Evolutionary conservation across 768 basidiomycete genomes (phyloP), one percentile per base, ranked within the genome.

Genomic region (Collybiopsis luxurians): DNA sequence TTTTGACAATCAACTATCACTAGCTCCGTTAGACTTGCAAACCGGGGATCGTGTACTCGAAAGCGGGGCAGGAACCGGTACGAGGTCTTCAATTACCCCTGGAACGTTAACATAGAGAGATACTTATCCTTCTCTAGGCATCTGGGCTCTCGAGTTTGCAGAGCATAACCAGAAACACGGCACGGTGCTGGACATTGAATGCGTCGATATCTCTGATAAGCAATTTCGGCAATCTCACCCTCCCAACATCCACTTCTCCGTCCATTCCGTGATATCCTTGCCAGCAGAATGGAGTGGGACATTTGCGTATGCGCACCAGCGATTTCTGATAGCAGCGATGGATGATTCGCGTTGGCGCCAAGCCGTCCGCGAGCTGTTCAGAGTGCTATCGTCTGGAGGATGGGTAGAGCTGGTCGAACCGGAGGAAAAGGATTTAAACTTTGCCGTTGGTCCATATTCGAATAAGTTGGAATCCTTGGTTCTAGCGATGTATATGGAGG

Each of bases 51-150:
- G 50, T 38, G 36, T 51, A 21, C 36, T 51, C 4, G 50, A 51
- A 39, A 51, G 50, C 17, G 50, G 34, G 13, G 50, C 50, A 26
- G 50, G 50, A 21, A 36, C 50, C 13, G 50, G 50, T 51, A 49
- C 28, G 12, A n/a, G 24, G 5, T 12, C 6, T 21, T 19, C 10
- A 28, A 34, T 15, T 17, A 30, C 10, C n/a, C 6, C 2, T 21
- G 12, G 6, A 49, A 17, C 19, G 2, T 19, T 34, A n/a, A 31
- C 9, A 45, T 12, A 21, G 21, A 6, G 7, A 28, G 11, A 23
- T 24, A 45, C 12, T 28, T 28, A 9, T 27, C 5, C 11, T 7
- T 13, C 19, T 21, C n/a, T n/a, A 51, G 50, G 50, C 6, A 51
- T 51, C 23, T 51, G 50, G 50, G 27, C 31, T 38, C 36, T 51